Evolutionary conservation across 495 filamentous ascomycete genomes (phyloP), one percentile per base, ranked within the genome.

Genomic region (Aspergillus coremiiformis): DNA sequence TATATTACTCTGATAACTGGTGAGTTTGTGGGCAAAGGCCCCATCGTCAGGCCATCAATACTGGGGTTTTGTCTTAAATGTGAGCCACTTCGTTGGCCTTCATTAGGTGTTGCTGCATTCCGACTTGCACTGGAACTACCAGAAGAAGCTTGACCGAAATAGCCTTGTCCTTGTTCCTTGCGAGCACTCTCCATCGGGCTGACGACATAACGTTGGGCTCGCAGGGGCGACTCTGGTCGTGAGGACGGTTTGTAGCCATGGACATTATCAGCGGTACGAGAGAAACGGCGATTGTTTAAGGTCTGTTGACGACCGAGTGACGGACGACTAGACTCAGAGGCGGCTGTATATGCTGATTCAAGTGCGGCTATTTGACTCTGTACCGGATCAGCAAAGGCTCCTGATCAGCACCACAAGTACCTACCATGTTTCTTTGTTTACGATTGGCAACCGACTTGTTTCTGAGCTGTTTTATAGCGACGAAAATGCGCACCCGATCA

Each of bases 401-500:
- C 19, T 11, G 14, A 14, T 2, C 11, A 26, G 21, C 7, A 12
- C 17, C 24, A 22, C 14, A 6, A 11, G 0, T 10, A 70, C 81
- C 60, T 75, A 95, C 90, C 77, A 93, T 77, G 70, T 94, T 91
- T 52, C 88, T 80, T 70, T 89, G 89, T 65, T 86, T 91, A 49
- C 83, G 84, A 62, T 88, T 89, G 50, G 87, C 83, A 61, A 87
- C 87, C 4, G 90, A 83, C 63, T 85, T 90, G 52, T 84, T 90
- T 52, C 93, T 77, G 23, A 99, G 81, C 60, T 91, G 85, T 75
- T 97, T 97, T 60, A 96, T 96, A 56, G 81, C 88, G 61, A 87
- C 81, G 67, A 89, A 91, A 44, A 99, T 85, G 54, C 93, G 85
- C n/a, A 99, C 90, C 30, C 94, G 83, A 69, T 99, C 94, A 44